These are phyloP conservation scores for Neurospora sp. DNA, from an alignment of 495 filamentous ascomycete species.

Conservation along the genomic window DNA sequence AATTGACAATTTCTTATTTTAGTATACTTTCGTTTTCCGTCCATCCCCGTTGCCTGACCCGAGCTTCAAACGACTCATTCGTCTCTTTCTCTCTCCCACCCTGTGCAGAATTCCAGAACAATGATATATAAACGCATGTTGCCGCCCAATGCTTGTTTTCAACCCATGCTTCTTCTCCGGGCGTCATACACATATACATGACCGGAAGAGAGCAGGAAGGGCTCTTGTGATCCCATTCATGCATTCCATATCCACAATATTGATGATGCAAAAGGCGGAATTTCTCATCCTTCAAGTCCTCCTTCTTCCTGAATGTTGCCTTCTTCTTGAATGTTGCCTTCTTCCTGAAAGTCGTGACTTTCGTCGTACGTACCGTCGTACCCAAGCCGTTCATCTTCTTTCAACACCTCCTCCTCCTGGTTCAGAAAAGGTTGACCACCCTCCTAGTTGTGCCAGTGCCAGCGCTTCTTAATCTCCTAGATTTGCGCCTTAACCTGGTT, in stretches of 20 bases:
- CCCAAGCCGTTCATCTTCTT: neutral
- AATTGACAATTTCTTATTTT: neutral
- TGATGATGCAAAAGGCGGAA: neutral
- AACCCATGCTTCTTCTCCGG: neutral
- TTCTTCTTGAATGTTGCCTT: neutral
- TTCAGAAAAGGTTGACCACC: neutral
- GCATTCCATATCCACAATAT: neutral
- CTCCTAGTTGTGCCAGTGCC: neutral
- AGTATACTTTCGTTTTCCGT: neutral
- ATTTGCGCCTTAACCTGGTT: slow-evolving; percentile 12
- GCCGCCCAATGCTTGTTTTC: neutral
- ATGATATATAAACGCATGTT: neutral
- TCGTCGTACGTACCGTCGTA: neutral
- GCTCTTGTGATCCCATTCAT: neutral
- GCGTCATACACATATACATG: neutral
- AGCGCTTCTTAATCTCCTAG: neutral
- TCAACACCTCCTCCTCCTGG: neutral
- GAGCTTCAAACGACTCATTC: neutral
- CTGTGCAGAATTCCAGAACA: neutral
- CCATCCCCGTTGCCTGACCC: neutral
- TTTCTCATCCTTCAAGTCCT: neutral
- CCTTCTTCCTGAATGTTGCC: neutral
- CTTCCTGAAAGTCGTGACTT: neutral
- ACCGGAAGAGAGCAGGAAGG: neutral
- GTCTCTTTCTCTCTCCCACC: neutral